Evolutionary conservation across 805 yeast genomes (phyloP).

Genomic region (Myxozyma sirexii): DNA sequence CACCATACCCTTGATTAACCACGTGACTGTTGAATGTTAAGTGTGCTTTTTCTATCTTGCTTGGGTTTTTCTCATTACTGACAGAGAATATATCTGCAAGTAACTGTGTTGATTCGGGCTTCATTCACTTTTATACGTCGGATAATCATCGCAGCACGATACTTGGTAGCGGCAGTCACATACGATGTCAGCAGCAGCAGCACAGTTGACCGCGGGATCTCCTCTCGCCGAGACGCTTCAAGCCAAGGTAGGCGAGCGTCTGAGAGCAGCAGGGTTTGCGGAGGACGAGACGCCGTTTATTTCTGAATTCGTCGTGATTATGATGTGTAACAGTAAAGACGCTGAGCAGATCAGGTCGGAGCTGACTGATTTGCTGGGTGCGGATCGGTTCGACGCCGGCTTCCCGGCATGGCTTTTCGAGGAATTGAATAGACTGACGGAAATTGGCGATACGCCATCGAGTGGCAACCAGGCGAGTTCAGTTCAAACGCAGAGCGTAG

Average conservation of each 20-base stretch:
- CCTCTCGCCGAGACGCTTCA: slow-evolving; percentile 34
- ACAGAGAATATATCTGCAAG: neutral
- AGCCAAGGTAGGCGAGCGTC: slow-evolving; percentile 26
- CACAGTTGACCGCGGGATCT: slow-evolving; percentile 18
- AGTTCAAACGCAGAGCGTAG: neutral
- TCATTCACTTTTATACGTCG: neutral
- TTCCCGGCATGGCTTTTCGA: slow-evolving; percentile 38
- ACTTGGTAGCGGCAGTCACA: too few species aligned
- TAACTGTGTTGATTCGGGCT: neutral
- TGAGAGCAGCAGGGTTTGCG: slow-evolving; percentile 34
- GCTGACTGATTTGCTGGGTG: slow-evolving; percentile 37
- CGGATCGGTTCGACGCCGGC: slow-evolving; percentile 32
- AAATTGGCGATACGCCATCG: neutral
- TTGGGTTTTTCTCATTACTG: neutral
- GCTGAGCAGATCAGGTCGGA: slow-evolving; percentile 36
- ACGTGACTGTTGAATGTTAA: neutral
- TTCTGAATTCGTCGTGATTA: slow-evolving; percentile 38
- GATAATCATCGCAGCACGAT: neutral
- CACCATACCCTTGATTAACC: neutral
- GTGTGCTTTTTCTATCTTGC: neutral
- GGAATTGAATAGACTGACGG: neutral
- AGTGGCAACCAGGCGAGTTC: neutral
- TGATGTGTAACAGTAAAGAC: slow-evolving; percentile 38
- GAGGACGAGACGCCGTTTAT: slow-evolving; percentile 39
- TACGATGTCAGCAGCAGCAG: neutral